Conservation (phyloP, 768 basidiomycete species). For the Botryobasidium botryosum region DNA sequence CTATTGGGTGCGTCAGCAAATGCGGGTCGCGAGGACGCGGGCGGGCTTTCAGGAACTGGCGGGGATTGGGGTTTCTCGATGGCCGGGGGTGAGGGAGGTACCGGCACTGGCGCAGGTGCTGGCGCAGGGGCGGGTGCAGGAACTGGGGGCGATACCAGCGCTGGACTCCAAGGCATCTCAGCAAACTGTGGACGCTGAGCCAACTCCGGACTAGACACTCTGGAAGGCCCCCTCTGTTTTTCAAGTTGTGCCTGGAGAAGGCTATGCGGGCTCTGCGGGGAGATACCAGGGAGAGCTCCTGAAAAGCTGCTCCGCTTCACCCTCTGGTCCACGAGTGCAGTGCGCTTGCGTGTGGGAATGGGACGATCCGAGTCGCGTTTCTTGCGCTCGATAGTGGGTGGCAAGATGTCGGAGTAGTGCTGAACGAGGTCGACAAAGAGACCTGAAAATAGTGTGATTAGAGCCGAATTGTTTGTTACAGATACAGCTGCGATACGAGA, state of each 20-base stretch:
- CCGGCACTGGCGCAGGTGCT: background rate
- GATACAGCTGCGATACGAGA: background rate
- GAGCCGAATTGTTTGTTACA: background rate
- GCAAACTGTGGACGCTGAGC: background rate
- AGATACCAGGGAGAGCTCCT: background rate
- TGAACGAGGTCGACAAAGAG: slow-evolving; percentile 75
- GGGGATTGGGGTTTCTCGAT: background rate
- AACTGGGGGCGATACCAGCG: background rate
- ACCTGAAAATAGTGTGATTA: slow-evolving; percentile 26
- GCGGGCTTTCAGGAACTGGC: background rate
- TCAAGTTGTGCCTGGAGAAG: background rate
- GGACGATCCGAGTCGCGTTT: slow-evolving; percentile 77
- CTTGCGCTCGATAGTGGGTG: slow-evolving; percentile 68
- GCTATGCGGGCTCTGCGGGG: background rate
- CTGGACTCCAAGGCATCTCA: background rate
- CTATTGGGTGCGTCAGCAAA: background rate
- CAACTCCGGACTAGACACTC: background rate
- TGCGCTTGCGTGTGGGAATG: slow-evolving; percentile 68
- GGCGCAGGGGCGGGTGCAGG: background rate
- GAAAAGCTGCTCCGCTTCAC: background rate
- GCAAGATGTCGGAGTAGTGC: slow-evolving; percentile 55
- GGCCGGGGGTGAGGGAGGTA: background rate
- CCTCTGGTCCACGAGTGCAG: slow-evolving; percentile 50
- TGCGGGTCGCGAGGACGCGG: background rate
- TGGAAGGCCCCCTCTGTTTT: background rate